phyloP scores from a whole-genome alignment of 257 asterid genomes.

The Scutellaria baicalensis region DNA sequence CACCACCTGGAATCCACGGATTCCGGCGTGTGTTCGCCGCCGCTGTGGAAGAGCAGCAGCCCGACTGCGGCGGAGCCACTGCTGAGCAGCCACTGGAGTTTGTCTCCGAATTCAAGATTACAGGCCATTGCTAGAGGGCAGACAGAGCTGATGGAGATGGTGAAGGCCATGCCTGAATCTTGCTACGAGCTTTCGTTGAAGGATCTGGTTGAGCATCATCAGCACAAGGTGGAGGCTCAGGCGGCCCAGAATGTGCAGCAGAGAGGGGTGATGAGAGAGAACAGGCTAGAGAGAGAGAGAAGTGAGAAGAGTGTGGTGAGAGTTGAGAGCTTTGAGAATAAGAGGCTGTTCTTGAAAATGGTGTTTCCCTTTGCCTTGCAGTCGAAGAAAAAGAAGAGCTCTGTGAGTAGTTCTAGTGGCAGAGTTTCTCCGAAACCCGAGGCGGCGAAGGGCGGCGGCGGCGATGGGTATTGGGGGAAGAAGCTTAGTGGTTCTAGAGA shows the following conservation, averaged over 20 bases:
- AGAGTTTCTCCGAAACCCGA: conserved; percentile 49
- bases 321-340: conserved; percentile 31
- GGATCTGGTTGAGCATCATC: conserved; percentile 66
- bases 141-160: conserved; percentile 90
- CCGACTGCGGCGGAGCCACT: conserved; percentile 41
- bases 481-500: conserved; percentile 49
- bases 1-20: conserved; percentile 18
- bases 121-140: conserved; percentile 77
- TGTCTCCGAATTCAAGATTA: conserved; percentile 54
- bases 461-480: conserved; percentile 79
- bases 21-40: conserved; percentile 69
- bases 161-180: conserved; percentile 73
- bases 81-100: conserved; percentile 22
- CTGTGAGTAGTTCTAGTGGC: conserved; percentile 17
- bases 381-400: conserved; percentile 39
- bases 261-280: conserved; percentile 18
- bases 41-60: conserved; percentile 49
- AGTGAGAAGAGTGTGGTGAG: conserved; percentile 26
- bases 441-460: conserved; percentile 19
- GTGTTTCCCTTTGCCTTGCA: conserved; percentile 42
- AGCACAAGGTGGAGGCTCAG: conserved; percentile 15
- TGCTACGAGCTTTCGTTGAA: conserved; percentile 68
- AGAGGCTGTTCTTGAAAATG: conserved; percentile 64
- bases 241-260: conserved; percentile 11
- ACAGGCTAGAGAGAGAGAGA: conserved; percentile 29